Evolutionary conservation across 176 grass and related monocot genomes (phyloP).

Genomic region (Ampelocalamus luodianensis): DNA sequence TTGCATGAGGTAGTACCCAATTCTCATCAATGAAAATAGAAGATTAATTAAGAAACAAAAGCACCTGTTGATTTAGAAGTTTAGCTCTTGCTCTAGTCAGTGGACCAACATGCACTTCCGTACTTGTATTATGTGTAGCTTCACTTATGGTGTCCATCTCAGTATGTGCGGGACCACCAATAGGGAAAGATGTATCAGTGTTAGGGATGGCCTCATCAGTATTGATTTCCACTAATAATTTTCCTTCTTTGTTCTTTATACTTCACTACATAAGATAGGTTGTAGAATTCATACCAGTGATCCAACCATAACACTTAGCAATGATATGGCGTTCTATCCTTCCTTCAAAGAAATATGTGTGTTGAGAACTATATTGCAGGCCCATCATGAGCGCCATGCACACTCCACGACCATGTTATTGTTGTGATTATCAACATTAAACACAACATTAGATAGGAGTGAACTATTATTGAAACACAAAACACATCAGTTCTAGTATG

Average conservation of each 20-base stretch:
- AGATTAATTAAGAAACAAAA: too few relatives aligned
- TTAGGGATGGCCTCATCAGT: too few relatives aligned
- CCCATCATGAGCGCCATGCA: constrained; percentile 63
- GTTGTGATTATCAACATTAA: too few relatives aligned
- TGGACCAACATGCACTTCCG: too few relatives aligned
- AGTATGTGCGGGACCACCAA: too few relatives aligned
- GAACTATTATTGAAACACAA: not conserved
- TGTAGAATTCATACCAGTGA: constrained; percentile 68
- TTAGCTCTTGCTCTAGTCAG: too few relatives aligned
- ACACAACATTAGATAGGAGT: constrained; percentile 20
- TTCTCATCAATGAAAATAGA: too few relatives aligned
- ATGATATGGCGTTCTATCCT: constrained; percentile 76
- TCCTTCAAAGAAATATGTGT: constrained; percentile 47
- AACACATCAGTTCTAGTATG: not conserved
- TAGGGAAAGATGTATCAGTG: too few relatives aligned
- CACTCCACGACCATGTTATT: constrained; percentile 53
- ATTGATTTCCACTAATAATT: not conserved
- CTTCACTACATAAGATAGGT: not conserved
- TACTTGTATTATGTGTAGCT: too few relatives aligned
- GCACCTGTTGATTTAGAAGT: too few relatives aligned
- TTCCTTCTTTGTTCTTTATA: not conserved
- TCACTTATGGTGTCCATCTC: too few relatives aligned
- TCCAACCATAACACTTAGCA: constrained; percentile 93
- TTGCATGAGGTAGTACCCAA: too few relatives aligned
- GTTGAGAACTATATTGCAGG: constrained; percentile 52